Conservation (phyloP, 208 protist species). For the Trypanosoma brucei region DNA sequence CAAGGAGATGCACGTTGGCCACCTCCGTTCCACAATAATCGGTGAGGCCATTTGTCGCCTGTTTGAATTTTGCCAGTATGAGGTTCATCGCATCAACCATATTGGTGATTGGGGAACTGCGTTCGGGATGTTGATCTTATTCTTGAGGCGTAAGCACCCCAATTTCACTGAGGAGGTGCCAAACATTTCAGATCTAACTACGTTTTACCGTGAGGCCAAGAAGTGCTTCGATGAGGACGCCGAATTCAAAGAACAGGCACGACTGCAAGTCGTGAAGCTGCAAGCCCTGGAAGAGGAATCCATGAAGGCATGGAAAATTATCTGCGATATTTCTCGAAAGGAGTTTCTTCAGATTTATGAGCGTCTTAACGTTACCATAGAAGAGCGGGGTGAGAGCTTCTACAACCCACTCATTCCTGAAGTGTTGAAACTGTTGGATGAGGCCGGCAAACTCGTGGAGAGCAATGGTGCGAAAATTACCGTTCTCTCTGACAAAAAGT, state of each 20-base stretch:
- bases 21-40: slow-evolving; percentile 98
- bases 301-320: slow-evolving; percentile 87
- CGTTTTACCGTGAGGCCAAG: slow-evolving; percentile 95
- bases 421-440: slow-evolving; percentile 75
- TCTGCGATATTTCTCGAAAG: slow-evolving; percentile 90
- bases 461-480: slow-evolving; percentile 89
- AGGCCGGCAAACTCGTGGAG: slow-evolving; percentile 69
- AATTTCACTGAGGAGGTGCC: slow-evolving; percentile 84
- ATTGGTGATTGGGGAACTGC: slow-evolving; percentile 98
- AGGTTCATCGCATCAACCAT: slow-evolving; percentile 96
- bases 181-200: slow-evolving; percentile 92
- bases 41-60: slow-evolving; percentile 93
- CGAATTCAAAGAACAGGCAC: slow-evolving; percentile 90
- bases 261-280: slow-evolving; percentile 90
- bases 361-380: slow-evolving; percentile 76
- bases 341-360: slow-evolving; percentile 94
- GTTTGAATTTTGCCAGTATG: slow-evolving; percentile 92
- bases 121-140: slow-evolving; percentile 98
- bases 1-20: slow-evolving; percentile 99
- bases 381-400: slow-evolving; percentile 95
- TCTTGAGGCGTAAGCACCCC: slow-evolving; percentile 92
- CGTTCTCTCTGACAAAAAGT: slow-evolving; percentile 64
- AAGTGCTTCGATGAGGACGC: slow-evolving; percentile 91
- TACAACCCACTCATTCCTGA: slow-evolving; percentile 92
- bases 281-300: slow-evolving; percentile 78